These are phyloP conservation scores for Fusarium denticulatum DNA, from an alignment of 2,329 filamentous ascomycete species.

Conservation along the genomic window DNA sequence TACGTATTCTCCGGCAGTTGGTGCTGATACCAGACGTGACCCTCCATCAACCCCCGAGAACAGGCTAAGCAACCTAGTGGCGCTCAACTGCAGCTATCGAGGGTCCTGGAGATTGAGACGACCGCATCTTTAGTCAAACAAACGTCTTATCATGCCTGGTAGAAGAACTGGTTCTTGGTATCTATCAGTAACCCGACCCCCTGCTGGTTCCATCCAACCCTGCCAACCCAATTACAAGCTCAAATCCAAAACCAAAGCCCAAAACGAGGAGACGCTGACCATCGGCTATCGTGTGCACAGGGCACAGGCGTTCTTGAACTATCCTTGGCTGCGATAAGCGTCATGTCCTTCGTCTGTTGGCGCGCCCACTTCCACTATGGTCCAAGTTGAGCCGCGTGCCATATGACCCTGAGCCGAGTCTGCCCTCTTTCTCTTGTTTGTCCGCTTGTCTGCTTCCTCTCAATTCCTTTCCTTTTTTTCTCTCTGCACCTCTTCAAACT, in stretches of 20 bases:
- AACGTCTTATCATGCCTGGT: conserved; percentile 28
- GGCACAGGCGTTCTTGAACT: conserved; percentile 18
- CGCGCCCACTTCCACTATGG: conserved; percentile 26
- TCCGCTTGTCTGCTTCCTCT: neutral
- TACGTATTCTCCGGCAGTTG: conserved; percentile 11
- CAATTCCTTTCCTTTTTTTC: neutral
- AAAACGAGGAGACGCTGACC: conserved; percentile 20
- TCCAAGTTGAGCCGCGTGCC: conserved; percentile 30
- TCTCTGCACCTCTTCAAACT: neutral
- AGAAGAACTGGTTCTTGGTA: conserved; percentile 16
- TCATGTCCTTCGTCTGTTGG: conserved; percentile 33
- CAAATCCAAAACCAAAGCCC: conserved; percentile 9
- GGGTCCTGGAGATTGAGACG: conserved; percentile 15
- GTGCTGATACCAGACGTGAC: neutral
- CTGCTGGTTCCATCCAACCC: conserved; percentile 14
- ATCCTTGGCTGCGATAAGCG: conserved; percentile 41
- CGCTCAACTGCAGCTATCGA: conserved; percentile 10
- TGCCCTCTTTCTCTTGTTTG: conserved; percentile 12
- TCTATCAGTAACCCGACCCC: conserved; percentile 31
- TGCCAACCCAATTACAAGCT: conserved; percentile 24
- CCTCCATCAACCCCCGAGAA: conserved; percentile 2
- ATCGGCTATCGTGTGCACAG: conserved; percentile 37
- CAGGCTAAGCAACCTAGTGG: conserved; percentile 22
- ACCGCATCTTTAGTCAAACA: conserved; percentile 22
- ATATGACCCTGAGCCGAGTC: conserved; percentile 29